These are phyloP conservation scores for Rhizophora apiculata DNA, from an alignment of 345 rosid genomes.

Conservation along the genomic window DNA sequence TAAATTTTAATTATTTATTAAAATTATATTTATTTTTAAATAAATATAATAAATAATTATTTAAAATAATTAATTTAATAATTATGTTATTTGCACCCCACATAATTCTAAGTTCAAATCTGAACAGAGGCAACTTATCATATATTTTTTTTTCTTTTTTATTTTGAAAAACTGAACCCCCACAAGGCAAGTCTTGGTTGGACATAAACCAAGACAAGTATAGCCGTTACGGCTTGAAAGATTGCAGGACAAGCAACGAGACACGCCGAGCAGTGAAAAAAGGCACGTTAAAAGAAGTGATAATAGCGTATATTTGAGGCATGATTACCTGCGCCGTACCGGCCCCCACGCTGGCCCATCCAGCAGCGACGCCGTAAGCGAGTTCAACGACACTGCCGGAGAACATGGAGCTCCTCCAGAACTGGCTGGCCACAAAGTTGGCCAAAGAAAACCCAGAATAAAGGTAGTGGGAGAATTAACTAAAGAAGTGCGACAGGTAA, in stretches of 20 bases:
- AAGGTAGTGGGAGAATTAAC: conserved; percentile 52
- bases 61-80: too few relatives aligned
- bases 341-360: conserved; percentile 76
- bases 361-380: conserved; percentile 75
- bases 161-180: not conserved
- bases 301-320: conserved; percentile 53
- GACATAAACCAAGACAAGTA: conserved; percentile 51
- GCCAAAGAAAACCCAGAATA: conserved; percentile 69
- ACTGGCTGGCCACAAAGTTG: conserved; percentile 84
- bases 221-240: conserved; percentile 50
- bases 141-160: too few relatives aligned
- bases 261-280: conserved; percentile 54
- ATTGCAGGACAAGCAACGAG: conserved; percentile 51
- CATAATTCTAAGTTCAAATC: too few relatives aligned
- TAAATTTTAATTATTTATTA: too few relatives aligned
- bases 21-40: too few relatives aligned
- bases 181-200: conserved; percentile 62
- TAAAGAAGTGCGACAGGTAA: conserved; percentile 45
- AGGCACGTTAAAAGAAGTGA: conserved; percentile 21
- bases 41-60: too few relatives aligned
- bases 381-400: conserved; percentile 61
- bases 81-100: too few relatives aligned
- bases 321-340: conserved; percentile 67
- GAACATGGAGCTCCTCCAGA: conserved; percentile 91
- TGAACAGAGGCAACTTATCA: too few relatives aligned